A percentile compares a stretch with the other conserved stretches of the same genome.
These are phyloP conservation scores for Pugionium dolabratum DNA, from an alignment of 345 rosid species.

Conservation along the genomic window DNA sequence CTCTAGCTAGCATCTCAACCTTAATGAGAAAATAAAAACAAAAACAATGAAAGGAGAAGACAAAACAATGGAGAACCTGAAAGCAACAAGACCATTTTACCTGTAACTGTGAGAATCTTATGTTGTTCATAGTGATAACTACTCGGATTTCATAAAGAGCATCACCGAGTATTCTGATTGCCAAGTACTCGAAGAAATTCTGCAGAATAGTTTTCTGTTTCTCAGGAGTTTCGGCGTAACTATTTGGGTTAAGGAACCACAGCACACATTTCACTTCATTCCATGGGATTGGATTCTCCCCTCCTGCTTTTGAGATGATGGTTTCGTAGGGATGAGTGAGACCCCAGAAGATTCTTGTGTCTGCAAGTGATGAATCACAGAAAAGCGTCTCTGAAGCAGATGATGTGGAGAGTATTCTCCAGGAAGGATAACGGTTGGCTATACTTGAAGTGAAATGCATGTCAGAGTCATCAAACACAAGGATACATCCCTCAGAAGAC, in stretches of 20 bases:
- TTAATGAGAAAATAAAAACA: conserved; percentile 17
- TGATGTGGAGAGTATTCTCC: conserved; percentile 61
- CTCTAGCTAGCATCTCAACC: conserved; percentile 81
- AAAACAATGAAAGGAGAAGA: background rate
- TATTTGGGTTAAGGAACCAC: conserved; percentile 69
- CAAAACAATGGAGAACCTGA: conserved; percentile 12
- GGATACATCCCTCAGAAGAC: conserved; percentile 53
- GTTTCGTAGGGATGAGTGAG: conserved; percentile 65
- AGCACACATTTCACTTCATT: conserved; percentile 58
- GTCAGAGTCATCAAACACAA: conserved; percentile 68
- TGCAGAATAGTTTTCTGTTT: conserved; percentile 51
- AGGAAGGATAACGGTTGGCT: conserved; percentile 54
- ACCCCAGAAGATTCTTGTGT: conserved; percentile 65
- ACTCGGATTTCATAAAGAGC: conserved; percentile 51
- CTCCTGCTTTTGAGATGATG: conserved; percentile 51
- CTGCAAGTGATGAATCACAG: conserved; percentile 44
- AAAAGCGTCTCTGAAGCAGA: conserved; percentile 50
- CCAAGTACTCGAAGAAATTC: conserved; percentile 74
- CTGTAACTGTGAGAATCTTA: conserved; percentile 71
- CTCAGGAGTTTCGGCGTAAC: conserved; percentile 50
- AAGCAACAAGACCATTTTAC: conserved; percentile 41
- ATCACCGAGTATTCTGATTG: conserved; percentile 65
- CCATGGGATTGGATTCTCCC: conserved; percentile 64
- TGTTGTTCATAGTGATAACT: conserved; percentile 73
- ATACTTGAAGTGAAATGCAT: conserved; percentile 64